Evolutionary conservation across 2,329 filamentous ascomycete genomes (phyloP).

Genomic region (Cladosporium sp.): DNA sequence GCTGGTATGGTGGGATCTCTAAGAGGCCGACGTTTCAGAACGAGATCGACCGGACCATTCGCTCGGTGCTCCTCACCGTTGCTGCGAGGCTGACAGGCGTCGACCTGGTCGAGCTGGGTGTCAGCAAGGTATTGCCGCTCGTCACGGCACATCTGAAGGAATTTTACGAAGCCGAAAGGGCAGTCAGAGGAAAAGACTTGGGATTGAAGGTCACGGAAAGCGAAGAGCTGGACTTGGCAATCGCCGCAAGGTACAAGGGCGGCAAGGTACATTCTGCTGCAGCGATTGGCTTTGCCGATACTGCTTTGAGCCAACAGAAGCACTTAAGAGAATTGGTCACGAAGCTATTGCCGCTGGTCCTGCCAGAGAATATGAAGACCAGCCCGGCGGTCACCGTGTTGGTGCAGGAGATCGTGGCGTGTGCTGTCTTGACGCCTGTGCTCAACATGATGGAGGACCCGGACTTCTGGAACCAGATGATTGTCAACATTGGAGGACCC

Average conservation of each 20-base stretch:
- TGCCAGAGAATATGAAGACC: conserved; percentile 71
- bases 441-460: conserved; percentile 82
- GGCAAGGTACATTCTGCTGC: conserved; percentile 87
- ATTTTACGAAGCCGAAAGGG: conserved; percentile 85
- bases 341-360: conserved; percentile 69
- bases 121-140: conserved; percentile 81
- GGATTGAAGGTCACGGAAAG: conserved; percentile 91
- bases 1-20: conserved; percentile 89
- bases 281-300: conserved; percentile 78
- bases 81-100: conserved; percentile 70
- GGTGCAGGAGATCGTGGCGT: conserved; percentile 86
- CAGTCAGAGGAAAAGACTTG: conserved; percentile 82
- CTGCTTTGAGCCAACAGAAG: conserved; percentile 81
- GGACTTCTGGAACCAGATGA: conserved; percentile 95
- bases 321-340: conserved; percentile 77
- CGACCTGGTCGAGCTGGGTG: conserved; percentile 81
- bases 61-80: conserved; percentile 69
- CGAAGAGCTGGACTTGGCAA: conserved; percentile 90
- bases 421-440: conserved; percentile 82
- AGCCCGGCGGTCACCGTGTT: conserved; percentile 80
- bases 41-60: conserved; percentile 79
- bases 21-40: conserved; percentile 76
- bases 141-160: conserved; percentile 85
- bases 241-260: conserved; percentile 89
- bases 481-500: conserved; percentile 73